Base-by-base conservation (phyloP, 2,329 filamentous ascomycete genomes). In the Trichothecium sympodiale region DNA sequence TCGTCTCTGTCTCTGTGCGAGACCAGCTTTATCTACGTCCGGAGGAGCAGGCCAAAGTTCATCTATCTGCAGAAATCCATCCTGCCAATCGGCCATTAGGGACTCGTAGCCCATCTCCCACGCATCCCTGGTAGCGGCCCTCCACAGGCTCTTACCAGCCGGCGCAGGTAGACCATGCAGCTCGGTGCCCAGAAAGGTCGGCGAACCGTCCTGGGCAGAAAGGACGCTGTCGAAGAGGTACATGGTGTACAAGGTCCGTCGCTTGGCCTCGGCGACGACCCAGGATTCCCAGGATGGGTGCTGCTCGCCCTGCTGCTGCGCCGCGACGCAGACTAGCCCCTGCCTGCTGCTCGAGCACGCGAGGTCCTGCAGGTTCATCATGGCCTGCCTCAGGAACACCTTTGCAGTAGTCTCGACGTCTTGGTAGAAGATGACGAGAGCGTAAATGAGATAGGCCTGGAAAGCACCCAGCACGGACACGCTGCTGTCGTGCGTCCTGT, bases 391-490 rank as follows among this genome's bases (percentile, higher is more conserved):
- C 5, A 62, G 48, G 25, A 62, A 56, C 0, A 55, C 42, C 9
- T 42, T 37, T 0, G 44, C n/a, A n/a, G n/a, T n/a, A n/a, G n/a
- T n/a, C n/a, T n/a, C n/a, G n/a, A 25, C 33, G n/a, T 43, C 42
- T 8, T 47, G 43, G 0, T 43, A 43, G 43, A 67, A 71, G 3
- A 68, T 33, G 3, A 65, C 53, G 46, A 74, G 60, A 3, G 59
- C 48, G 40, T 72, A 71, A n/a, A 73, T 56, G 3, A 75, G 50
- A 44, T 70, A 71, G 0, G 69, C 64, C 41, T 75, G 71, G 28
- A 72, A 70, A 2, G 61, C 52, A 0, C 59, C 8, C n/a, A 38
- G 37, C 12, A 29, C 30, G 4, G 37, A 9, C 7, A 49, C 17
- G 3, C 55, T 17, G 3, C 55, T 48, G 31, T 57, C 50, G 20